Base-by-base conservation (phyloP, 768 basidiomycete species). In the Flagelloscypha sp. region DNA sequence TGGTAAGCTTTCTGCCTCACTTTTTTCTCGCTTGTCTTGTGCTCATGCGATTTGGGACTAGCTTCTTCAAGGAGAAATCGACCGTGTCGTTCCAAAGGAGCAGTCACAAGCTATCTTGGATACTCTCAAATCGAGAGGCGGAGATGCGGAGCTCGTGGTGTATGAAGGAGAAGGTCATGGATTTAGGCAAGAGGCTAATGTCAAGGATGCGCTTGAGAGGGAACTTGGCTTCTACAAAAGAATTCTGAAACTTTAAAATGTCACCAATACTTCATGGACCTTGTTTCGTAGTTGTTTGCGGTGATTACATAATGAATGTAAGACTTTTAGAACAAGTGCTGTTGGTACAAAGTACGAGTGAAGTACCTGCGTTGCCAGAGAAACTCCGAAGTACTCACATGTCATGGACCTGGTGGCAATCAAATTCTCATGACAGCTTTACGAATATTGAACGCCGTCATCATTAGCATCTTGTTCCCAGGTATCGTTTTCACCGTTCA, bases 101-200 rank as follows among this genome's bases (percentile, higher is more conserved):
- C 84, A 87, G 48, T 70, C 83, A 0, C 64, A 72, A 37, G 50
- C 52, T 9, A 80, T 84, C 33, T 68, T 74, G 24, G 59, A 74
- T 10, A 65, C 56, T 37, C 71, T 82, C 42, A 56, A 63, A 35
- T 56, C 62, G 33, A 58, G 62, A 0, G 66, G 68, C 3, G 77
- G 76, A 0, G 48, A 61, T 8, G 71, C 77, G 15, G 72, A 81
- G 46, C 75, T 77, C 42, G 63, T 75, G 41, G 44, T 74, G 0
- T 81, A 79, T 50, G 57, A 68, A 10, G 79, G 78, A 13, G 79
- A 83, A 55, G 77, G 77, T 2, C 78, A 80, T 49, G 77, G 79
- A 1, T 79, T 71, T 67, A 58, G 74, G 30, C 68, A 66, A 41
- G 70, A 65, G 17, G 63, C 70, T 36, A 78, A 63, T 32, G 73